Evolutionary conservation across 306 rosid genomes (phyloP).

Genomic region (Pachyrhizus erosus): DNA sequence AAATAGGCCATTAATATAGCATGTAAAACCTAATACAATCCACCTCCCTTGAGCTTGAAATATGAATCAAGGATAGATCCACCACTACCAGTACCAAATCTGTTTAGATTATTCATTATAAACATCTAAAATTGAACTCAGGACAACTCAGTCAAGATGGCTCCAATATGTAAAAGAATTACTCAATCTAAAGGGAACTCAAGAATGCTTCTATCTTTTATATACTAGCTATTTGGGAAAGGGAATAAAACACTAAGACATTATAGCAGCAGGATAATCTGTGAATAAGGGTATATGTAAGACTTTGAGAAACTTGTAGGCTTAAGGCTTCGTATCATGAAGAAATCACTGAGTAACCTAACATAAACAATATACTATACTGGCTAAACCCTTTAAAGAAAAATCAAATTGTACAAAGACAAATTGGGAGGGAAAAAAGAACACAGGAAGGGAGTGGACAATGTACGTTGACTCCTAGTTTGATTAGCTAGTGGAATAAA

Average conservation of each 20-base stretch:
- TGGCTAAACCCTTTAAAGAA: neutral
- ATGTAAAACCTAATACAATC: neutral
- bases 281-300: neutral
- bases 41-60: neutral
- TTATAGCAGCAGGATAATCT: neutral
- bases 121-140: neutral
- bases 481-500: constrained; percentile 8
- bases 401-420: neutral
- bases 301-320: neutral
- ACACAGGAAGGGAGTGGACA: neutral
- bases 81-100: neutral
- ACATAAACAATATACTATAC: neutral
- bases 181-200: neutral
- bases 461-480: neutral
- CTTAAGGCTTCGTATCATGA: neutral
- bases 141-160: neutral
- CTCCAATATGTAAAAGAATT: constrained; percentile 16
- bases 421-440: neutral
- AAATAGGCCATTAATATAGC: no score
- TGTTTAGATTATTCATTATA: neutral
- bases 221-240: neutral
- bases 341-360: neutral
- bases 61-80: neutral
- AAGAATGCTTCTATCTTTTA: neutral
- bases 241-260: constrained; percentile 1